Base-by-base conservation (phyloP, 1,284 basidiomycete species). In the Tilletia indica region DNA sequence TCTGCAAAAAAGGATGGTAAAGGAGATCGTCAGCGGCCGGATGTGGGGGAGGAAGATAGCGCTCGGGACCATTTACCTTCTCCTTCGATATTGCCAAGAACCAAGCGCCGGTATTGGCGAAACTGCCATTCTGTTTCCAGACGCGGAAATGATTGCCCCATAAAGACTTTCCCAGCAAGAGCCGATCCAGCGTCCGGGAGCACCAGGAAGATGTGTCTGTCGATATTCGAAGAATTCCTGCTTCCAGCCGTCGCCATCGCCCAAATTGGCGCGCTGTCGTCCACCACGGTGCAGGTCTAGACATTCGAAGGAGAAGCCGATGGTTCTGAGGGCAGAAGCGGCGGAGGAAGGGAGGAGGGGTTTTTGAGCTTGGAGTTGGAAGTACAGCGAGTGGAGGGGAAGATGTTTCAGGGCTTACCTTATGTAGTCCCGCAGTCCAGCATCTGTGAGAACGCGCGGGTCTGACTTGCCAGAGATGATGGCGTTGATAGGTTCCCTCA, bases 401-500 rank as follows among this genome's bases (percentile, higher is more conserved):
- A 48, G 9, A 36, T 11, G 66, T 25, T 8, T 6, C 49, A 48
- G 42, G 14, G 84, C 89, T 75, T 75, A 90, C 88, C 89, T 86
- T 80, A 88, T 90, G 85, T 92, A 96, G 82, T 94, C 94, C 56
- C 89, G 87, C 71, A 95, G 86, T 0, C 94, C 94, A 31, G 86
- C 85, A 77, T 91, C 89, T 16, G 89, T 88, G 56, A 97, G 87
- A 0, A 97, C 90, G 2, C 85, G 86, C 0, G 87, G 76, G 78
- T 94, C 92, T 1, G 93, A 96, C 61, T 90, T 87, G 34, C 88
- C 91, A n/a, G 92, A 91, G 42, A 97, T 86, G 81, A 97, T 93
- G 70, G 89, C 87, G 78, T 98, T 97, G 71, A 97, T 85, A 2
- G 94, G 95, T 85, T 97, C 95, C 54, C 93, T 92, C 70, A 92